A percentile compares a stretch with the other conserved stretches of the same genome.
Evolutionary conservation across 176 grass and related monocot species (phyloP).

Genomic region (Musa itinerans): DNA sequence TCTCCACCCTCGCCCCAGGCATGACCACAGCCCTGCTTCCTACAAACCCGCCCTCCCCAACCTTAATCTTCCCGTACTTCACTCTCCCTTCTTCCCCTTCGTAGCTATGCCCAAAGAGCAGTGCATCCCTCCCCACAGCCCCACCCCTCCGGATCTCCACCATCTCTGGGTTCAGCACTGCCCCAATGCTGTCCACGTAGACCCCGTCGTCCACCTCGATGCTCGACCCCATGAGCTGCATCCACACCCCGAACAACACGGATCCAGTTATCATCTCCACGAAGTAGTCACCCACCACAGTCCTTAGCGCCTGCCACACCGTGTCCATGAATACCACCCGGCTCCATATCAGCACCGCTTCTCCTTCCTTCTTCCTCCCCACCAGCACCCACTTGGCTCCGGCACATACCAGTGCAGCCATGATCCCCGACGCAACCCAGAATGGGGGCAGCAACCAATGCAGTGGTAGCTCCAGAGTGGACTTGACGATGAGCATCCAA

Average conservation of each 20-base stretch:
- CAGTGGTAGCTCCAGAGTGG: constrained; percentile 1
- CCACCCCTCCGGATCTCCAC: constrained; percentile 46
- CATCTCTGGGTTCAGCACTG: constrained; percentile 62
- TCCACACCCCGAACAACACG: constrained; percentile 39
- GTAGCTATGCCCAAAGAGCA: constrained; percentile 60
- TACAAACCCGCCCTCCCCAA: constrained; percentile 44
- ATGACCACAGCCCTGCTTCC: constrained; percentile 52
- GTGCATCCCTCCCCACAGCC: constrained; percentile 41
- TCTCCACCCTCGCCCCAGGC: constrained; percentile 50
- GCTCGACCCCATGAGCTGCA: constrained; percentile 39
- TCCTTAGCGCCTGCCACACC: constrained; percentile 41
- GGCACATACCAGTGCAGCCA: constrained; percentile 23
- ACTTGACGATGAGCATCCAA: constrained; percentile 13
- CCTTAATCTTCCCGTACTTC: constrained; percentile 39
- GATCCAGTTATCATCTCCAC: constrained; percentile 44
- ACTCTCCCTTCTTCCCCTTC: constrained; percentile 59
- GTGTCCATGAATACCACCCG: constrained; percentile 51
- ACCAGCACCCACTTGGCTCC: constrained; percentile 51
- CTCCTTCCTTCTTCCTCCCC: constrained; percentile 32
- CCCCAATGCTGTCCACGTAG: constrained; percentile 62
- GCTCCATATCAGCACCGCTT: constrained; percentile 48
- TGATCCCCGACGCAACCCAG: constrained; percentile 32
- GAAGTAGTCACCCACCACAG: constrained; percentile 39
- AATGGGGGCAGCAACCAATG: constrained; percentile 46
- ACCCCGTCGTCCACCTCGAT: constrained; percentile 23